Base-by-base conservation (phyloP, 371 early-diverging fungal genomes). In the Apophysomyces elegans region DNA sequence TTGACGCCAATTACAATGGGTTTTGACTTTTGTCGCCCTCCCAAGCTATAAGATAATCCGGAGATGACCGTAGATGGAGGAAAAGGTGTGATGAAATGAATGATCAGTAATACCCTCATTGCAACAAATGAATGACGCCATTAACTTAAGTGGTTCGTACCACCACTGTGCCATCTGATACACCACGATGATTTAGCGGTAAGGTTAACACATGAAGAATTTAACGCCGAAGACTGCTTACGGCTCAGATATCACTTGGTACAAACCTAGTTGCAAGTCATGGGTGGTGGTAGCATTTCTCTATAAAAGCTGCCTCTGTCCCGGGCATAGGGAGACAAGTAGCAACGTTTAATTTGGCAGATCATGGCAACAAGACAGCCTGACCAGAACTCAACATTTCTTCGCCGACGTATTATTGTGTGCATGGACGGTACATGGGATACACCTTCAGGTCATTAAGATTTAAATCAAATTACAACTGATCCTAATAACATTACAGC, bases 381-480 rank as follows among this genome's bases (percentile, higher is more conserved):
- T 26, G 8, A 7, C 9, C n/a, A n/a, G 4, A 7, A 50, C 5
- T 21, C 37, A 37, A 47, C 7, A 0, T 2, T 16, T 32, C n/a
- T 43, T 45, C 60, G 69, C 5, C 66, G 75, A 41, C 58, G 79
- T 16, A 68, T 79, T 14, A 72, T 79, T 32, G 70, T 70, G 9
- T 79, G 76, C 59, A 36, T 79, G 65, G 79, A 79, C 50, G 76
- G 79, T 11, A 79, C 79, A 36, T 79, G 79, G 79, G 76, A 79
- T 38, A 68, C 70, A 8, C 74, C 79, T 13, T 57, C 67, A 69
- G 76, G 79, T 76, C 63, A 39, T 39, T 12, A 57, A 32, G 36
- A n/a, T 36, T 45, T 39, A 37, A 57, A 13, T 35, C 7, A 37
- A 38, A 36, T 59, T 44, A 44, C 26, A 26, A 26, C 32, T 26